A percentile compares a stretch with the other conserved stretches of the same genome.
Conservation (phyloP, 164 flowering plant species). For the Nelumbo lutea region DNA sequence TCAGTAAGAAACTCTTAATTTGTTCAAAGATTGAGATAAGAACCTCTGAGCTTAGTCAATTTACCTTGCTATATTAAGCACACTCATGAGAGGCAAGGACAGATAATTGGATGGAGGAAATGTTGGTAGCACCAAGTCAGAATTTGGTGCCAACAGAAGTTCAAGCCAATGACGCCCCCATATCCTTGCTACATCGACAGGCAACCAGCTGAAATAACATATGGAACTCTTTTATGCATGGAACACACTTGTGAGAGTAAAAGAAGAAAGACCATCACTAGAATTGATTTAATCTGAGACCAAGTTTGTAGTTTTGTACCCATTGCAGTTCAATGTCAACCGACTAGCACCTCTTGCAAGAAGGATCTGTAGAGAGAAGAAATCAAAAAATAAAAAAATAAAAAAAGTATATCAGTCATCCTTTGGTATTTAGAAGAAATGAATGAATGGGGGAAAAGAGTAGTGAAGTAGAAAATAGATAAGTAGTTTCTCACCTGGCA, state of each 20-base stretch:
- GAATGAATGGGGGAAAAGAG: neutral
- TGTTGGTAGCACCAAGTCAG: constrained; percentile 46
- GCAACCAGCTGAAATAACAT: constrained; percentile 77
- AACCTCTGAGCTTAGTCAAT: too few species aligned
- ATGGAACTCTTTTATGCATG: neutral
- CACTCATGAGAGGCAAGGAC: constrained; percentile 84
- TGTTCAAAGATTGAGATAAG: too few species aligned
- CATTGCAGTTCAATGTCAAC: constrained; percentile 79
- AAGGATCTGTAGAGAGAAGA: constrained; percentile 58
- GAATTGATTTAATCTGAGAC: neutral
- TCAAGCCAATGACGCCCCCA: constrained; percentile 99
- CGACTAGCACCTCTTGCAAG: constrained; percentile 89
- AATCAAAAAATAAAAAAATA: neutral
- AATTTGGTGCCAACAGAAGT: constrained; percentile 68
- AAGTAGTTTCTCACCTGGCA: constrained; percentile 64
- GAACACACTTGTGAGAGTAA: neutral
- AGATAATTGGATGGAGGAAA: constrained; percentile 75
- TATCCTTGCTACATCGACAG: constrained; percentile 86
- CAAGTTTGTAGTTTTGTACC: constrained; percentile 39
- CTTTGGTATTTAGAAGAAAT: neutral
- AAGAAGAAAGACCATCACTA: constrained; percentile 1
- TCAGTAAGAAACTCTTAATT: neutral
- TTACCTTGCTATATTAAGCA: constrained; percentile 90
- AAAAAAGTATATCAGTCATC: neutral
- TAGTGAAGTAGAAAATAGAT: neutral